Percentiles rank a stretch among this genome's conserved stretches.
phyloP scores from a whole-genome alignment of 768 basidiomycete species.

The Suillus occidentalis region DNA sequence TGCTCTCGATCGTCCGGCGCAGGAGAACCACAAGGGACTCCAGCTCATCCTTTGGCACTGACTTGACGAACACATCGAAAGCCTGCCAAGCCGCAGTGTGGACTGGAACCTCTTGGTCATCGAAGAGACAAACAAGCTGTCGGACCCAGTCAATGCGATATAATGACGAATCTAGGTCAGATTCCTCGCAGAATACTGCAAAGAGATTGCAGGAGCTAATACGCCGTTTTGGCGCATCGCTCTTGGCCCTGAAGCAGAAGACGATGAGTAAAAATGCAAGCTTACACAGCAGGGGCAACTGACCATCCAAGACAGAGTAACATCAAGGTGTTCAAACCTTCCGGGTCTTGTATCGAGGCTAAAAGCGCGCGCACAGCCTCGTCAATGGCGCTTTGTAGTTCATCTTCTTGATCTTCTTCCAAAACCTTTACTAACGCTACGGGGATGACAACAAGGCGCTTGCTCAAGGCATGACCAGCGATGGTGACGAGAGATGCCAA shows the following conservation, averaged over 20 bases:
- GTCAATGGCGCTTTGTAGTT: constrained; percentile 66
- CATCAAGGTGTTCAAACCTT: constrained; percentile 82
- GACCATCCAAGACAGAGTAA: constrained; percentile 87
- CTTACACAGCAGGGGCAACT: constrained; percentile 25
- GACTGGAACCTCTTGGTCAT: constrained; percentile 73
- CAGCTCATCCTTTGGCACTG: constrained; percentile 88
- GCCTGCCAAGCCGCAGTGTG: constrained; percentile 82
- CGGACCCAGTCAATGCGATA: constrained; percentile 96
- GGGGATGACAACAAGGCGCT: too few relatives aligned
- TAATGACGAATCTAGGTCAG: constrained; percentile 75
- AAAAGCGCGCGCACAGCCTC: constrained; percentile 76
- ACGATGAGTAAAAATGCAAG: background rate
- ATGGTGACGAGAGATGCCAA: constrained; percentile 30
- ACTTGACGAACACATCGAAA: constrained; percentile 86
- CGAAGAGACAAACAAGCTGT: constrained; percentile 79
- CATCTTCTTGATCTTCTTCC: too few relatives aligned
- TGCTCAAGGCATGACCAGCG: too few relatives aligned
- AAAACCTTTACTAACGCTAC: too few relatives aligned
- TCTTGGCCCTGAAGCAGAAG: constrained; percentile 64
- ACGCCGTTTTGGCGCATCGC: constrained; percentile 66
- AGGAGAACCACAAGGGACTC: constrained; percentile 91
- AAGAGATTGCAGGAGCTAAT: constrained; percentile 81
- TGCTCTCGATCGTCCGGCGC: too few relatives aligned
- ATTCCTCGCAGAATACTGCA: constrained; percentile 78
- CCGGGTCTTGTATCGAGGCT: too few relatives aligned